Evolutionary conservation across 2,329 filamentous ascomycete genomes (phyloP).

Genomic region (Thielaviopsis musarum): DNA sequence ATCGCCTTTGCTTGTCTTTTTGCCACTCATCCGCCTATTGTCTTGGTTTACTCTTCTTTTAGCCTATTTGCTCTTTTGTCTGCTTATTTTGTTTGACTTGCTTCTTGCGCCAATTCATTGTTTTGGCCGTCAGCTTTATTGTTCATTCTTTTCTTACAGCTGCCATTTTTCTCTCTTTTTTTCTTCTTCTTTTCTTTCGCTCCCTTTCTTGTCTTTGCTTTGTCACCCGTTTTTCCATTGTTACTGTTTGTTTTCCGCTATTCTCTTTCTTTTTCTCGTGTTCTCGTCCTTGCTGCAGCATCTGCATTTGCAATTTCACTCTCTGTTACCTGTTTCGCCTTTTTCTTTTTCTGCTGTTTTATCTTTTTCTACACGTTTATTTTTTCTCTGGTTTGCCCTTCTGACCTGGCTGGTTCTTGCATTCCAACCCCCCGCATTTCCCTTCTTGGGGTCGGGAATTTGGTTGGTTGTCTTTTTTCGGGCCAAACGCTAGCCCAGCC

Average conservation of each 20-base stretch:
- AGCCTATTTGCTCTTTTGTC: not conserved
- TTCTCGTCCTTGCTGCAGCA: not conserved
- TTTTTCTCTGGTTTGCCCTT: not conserved
- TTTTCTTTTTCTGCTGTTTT: not conserved
- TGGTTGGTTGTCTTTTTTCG: not conserved
- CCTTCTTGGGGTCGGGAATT: not conserved
- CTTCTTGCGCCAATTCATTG: too few species aligned
- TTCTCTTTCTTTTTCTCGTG: not conserved
- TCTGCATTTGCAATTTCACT: not conserved
- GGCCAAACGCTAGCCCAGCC: not conserved
- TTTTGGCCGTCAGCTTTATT: not conserved
- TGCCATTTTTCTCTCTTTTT: not conserved
- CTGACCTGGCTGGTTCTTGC: not conserved
- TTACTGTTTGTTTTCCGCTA: not conserved
- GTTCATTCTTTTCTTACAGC: not conserved
- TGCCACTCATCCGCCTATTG: not conserved
- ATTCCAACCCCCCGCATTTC: not conserved
- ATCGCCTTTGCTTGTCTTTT: not conserved
- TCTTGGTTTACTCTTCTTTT: not conserved
- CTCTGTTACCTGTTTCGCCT: constrained; percentile 8
- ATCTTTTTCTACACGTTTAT: not conserved
- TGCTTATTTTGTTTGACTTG: not conserved
- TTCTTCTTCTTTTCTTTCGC: not conserved
- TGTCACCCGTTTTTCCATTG: not conserved
- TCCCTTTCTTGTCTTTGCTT: constrained; percentile 11